Evolutionary conservation across 768 basidiomycete species (phyloP).

Genomic region (Leccinum obscurum): DNA sequence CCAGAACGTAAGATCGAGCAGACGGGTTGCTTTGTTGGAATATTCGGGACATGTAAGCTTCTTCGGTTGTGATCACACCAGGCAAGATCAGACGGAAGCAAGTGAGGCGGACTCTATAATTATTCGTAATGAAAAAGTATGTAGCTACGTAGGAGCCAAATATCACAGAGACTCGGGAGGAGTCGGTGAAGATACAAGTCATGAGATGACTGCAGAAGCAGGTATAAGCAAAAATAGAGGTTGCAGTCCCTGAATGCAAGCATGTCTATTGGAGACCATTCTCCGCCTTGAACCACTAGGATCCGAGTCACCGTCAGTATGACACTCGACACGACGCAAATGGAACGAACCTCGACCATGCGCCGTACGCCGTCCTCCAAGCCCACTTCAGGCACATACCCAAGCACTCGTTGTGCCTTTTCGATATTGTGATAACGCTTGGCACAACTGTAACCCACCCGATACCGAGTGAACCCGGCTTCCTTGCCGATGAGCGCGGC

Average conservation of each 20-base stretch:
- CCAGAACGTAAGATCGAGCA: background rate
- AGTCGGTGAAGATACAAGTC: background rate
- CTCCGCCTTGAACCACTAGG: conserved; percentile 33
- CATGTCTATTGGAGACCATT: conserved; percentile 27
- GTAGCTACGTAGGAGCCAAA: background rate
- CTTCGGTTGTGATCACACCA: background rate
- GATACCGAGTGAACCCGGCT: conserved; percentile 82
- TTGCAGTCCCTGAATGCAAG: background rate
- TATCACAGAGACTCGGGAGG: background rate
- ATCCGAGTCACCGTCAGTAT: background rate
- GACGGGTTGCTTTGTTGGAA: background rate
- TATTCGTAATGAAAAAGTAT: background rate
- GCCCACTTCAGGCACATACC: conserved; percentile 90
- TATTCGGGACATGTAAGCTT: background rate
- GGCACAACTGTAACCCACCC: conserved; percentile 78
- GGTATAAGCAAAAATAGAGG: background rate
- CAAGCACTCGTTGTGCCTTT: conserved; percentile 85
- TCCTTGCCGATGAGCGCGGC: conserved; percentile 74
- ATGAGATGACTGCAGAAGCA: background rate
- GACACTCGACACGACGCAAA: background rate
- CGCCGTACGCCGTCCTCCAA: conserved; percentile 83
- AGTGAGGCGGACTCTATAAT: background rate
- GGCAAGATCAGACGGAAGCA: background rate
- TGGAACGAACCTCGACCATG: conserved; percentile 66
- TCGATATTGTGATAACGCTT: conserved; percentile 92